Evolutionary conservation across 2,329 filamentous ascomycete genomes (phyloP).

Genomic region (Cladorrhinum sp.): DNA sequence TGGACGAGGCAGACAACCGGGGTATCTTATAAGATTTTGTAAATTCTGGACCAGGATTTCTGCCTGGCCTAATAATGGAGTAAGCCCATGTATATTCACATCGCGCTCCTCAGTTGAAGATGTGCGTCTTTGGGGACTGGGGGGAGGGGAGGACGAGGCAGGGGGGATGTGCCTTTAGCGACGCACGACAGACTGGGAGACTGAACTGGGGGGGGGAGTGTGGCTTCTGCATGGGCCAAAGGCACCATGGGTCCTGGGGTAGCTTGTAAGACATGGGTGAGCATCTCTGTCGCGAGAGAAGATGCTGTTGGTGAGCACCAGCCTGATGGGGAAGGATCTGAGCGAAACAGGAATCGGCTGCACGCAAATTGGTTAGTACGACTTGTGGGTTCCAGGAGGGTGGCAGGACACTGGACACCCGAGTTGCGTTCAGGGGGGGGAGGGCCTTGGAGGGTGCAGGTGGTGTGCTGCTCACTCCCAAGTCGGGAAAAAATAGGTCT

Average conservation of each 20-base stretch:
- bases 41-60: slow-evolving; percentile 20
- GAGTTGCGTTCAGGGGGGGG: slow-evolving; percentile 16
- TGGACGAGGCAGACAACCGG: slow-evolving; percentile 25
- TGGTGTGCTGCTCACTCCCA: slow-evolving; percentile 4
- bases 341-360: slow-evolving; percentile 11
- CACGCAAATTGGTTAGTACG: slow-evolving; percentile 18
- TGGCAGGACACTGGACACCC: slow-evolving; percentile 14
- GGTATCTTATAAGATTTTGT: slow-evolving; percentile 28
- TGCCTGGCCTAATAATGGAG: slow-evolving; percentile 31
- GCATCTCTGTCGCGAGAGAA: neutral
- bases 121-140: slow-evolving; percentile 24
- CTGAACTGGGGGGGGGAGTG: slow-evolving; percentile 7
- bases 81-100: slow-evolving; percentile 19
- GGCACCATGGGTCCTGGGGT: slow-evolving; percentile 9
- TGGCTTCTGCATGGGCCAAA: slow-evolving; percentile 4
- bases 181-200: slow-evolving; percentile 9
- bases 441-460: slow-evolving; percentile 10
- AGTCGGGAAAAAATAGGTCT: slow-evolving; percentile 21
- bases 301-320: slow-evolving; percentile 19
- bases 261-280: slow-evolving; percentile 14
- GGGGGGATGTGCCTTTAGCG: slow-evolving; percentile 19
- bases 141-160: neutral
- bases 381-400: slow-evolving; percentile 12
- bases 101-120: slow-evolving; percentile 18
- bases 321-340: slow-evolving; percentile 26